phyloP scores from a whole-genome alignment of 2,329 filamentous ascomycete genomes.

The Ascochyta clinopodiicola region DNA sequence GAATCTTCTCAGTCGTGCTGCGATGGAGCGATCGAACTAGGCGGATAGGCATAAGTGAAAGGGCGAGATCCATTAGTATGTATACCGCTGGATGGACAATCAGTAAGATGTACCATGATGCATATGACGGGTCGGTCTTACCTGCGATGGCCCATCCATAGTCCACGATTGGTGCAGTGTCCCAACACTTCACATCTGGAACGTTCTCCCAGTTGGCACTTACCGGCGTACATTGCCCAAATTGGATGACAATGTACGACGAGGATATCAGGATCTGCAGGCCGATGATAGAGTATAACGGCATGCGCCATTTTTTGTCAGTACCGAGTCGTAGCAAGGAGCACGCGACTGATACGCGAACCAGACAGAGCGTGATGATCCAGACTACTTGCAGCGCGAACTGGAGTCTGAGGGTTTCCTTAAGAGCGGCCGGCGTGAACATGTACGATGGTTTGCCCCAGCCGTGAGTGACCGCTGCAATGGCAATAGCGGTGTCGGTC shows the following conservation, averaged over 20 bases:
- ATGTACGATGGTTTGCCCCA: constrained; percentile 35
- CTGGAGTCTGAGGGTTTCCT: constrained; percentile 23
- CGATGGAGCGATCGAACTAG: constrained; percentile 32
- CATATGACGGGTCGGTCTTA: constrained; percentile 7
- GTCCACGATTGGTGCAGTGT: constrained; percentile 25
- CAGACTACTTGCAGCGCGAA: constrained; percentile 37
- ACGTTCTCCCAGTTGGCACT: constrained; percentile 32
- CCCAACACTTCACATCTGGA: constrained; percentile 32
- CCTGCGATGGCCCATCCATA: constrained; percentile 34
- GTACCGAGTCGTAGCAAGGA: constrained; percentile 33
- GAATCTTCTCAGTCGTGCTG: constrained; percentile 29
- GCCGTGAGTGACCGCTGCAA: constrained; percentile 24
- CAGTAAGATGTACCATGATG: not conserved
- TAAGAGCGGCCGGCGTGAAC: constrained; percentile 21
- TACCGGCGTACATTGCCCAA: constrained; percentile 35
- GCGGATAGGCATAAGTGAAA: constrained; percentile 35
- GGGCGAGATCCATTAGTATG: constrained; percentile 33
- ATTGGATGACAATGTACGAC: constrained; percentile 34
- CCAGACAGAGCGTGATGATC: constrained; percentile 31
- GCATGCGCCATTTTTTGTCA: constrained; percentile 25
- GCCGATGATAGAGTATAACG: constrained; percentile 32
- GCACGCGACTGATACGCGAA: constrained; percentile 34
- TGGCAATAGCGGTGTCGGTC: constrained; percentile 21
- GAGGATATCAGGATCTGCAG: constrained; percentile 30
- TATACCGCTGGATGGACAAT: constrained; percentile 26